A percentile compares a stretch with the other conserved stretches of the same genome.
Conservation (phyloP, 768 basidiomycete species). For the Pleurotus tuoliensis region DNA sequence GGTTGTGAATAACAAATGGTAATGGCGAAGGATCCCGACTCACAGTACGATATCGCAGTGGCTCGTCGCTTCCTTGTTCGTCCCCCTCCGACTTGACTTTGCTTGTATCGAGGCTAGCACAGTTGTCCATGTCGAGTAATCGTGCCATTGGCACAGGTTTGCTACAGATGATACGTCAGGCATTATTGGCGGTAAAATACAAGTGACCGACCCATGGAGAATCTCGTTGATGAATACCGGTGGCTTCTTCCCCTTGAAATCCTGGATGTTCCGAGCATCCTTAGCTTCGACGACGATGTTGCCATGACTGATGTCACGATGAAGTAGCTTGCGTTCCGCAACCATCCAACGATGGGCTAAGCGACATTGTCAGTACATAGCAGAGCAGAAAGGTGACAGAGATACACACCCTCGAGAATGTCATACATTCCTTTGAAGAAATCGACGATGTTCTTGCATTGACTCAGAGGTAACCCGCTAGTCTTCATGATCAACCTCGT, state of each 20-base stretch:
- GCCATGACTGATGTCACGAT: slow-evolving; percentile 1
- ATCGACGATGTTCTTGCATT: neutral
- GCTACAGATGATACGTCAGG: neutral
- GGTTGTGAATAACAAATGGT: neutral
- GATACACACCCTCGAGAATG: neutral
- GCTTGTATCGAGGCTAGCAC: too few relatives aligned
- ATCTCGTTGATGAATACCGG: neutral
- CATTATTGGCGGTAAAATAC: neutral
- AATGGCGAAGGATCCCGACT: neutral
- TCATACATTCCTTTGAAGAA: slow-evolving; percentile 8
- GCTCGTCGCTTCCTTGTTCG: neutral
- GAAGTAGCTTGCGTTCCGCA: neutral
- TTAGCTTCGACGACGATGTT: neutral
- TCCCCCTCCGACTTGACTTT: neutral
- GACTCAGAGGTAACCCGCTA: neutral
- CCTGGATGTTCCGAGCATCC: neutral
- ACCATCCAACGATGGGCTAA: slow-evolving; percentile 1
- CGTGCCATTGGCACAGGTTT: neutral
- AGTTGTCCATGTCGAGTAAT: neutral
- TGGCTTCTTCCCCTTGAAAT: neutral
- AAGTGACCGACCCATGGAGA: neutral
- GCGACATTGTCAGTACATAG: neutral
- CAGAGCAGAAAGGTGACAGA: neutral
- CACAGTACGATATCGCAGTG: neutral
- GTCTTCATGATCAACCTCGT: neutral